Percentiles rank a stretch among this genome's conserved stretches.
These are phyloP conservation scores for Babesia bovis DNA, from an alignment of 169 alveolate species.

Conservation along the genomic window DNA sequence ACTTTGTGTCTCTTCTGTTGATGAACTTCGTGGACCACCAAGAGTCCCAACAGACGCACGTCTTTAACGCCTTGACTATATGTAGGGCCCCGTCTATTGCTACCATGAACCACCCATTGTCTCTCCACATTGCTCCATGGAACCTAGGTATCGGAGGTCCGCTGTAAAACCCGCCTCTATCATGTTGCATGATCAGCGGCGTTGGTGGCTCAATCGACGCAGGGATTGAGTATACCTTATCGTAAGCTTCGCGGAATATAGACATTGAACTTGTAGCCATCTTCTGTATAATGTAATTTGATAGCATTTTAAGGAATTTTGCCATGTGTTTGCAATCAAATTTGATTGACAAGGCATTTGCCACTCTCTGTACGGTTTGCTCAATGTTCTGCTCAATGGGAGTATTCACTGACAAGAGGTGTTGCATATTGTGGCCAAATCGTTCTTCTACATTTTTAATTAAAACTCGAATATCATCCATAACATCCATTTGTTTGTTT, in stretches of 20 bases:
- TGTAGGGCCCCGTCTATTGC: slow-evolving; percentile 78
- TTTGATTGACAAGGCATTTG: slow-evolving; percentile 1
- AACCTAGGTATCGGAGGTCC: background rate
- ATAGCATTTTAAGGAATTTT: slow-evolving; percentile 13
- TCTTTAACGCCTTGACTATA: slow-evolving; percentile 78
- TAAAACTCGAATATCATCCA: background rate
- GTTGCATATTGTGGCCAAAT: slow-evolving; percentile 20
- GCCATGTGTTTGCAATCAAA: slow-evolving; percentile 6
- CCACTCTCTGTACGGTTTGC: background rate
- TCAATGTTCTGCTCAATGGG: background rate
- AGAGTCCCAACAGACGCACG: slow-evolving; percentile 83
- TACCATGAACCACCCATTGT: slow-evolving; percentile 60
- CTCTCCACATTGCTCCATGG: slow-evolving; percentile 54
- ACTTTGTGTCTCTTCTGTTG: slow-evolving; percentile 83
- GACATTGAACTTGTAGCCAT: slow-evolving; percentile 23
- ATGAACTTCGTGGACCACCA: slow-evolving; percentile 87
- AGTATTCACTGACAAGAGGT: slow-evolving; percentile 16
- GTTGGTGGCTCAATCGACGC: slow-evolving; percentile 64
- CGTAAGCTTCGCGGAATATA: slow-evolving; percentile 32
- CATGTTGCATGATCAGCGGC: slow-evolving; percentile 22
- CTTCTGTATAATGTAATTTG: slow-evolving; percentile 39
- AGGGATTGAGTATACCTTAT: slow-evolving; percentile 59
- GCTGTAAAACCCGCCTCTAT: background rate
- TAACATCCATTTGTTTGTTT: background rate
- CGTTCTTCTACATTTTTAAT: background rate